phyloP scores from a whole-genome alignment of 805 yeast species.

The Dipodascus albidus region DNA sequence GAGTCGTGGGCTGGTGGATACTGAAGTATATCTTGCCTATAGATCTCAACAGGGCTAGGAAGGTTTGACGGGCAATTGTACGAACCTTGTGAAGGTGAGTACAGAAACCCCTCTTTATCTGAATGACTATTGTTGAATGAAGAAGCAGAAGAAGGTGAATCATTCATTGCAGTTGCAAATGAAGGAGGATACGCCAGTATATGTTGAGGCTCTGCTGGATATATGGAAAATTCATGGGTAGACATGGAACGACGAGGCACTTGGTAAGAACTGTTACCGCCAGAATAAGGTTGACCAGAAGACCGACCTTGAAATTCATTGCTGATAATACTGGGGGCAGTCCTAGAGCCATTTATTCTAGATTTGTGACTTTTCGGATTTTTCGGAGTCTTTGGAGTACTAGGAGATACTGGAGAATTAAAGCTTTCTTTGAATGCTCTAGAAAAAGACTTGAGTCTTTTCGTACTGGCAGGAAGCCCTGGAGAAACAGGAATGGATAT shows the following conservation, averaged over 20 bases:
- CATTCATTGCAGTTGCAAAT: neutral
- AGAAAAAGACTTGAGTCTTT: neutral
- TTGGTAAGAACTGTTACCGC: too few species aligned
- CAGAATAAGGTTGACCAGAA: too few species aligned
- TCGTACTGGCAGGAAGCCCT: neutral
- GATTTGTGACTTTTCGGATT: too few species aligned
- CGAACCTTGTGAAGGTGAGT: neutral
- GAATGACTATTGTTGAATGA: neutral
- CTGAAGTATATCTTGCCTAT: neutral
- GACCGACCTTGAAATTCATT: neutral
- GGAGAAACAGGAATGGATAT: neutral
- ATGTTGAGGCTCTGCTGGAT: neutral
- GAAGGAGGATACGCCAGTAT: neutral
- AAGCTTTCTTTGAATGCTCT: neutral
- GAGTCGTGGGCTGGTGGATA: neutral
- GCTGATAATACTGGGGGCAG: neutral
- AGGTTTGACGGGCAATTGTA: neutral
- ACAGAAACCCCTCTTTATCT: neutral
- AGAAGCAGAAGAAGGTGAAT: neutral
- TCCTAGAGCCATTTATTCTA: neutral
- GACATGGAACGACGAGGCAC: neutral
- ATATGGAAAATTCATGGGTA: neutral
- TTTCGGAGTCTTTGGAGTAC: neutral
- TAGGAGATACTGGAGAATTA: neutral
- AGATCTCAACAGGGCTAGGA: neutral